Percentiles rank a stretch among this genome's conserved stretches.
These are phyloP conservation scores for Cladobotryum protrusum DNA, from an alignment of 2,329 filamentous ascomycete genomes.

Conservation along the genomic window DNA sequence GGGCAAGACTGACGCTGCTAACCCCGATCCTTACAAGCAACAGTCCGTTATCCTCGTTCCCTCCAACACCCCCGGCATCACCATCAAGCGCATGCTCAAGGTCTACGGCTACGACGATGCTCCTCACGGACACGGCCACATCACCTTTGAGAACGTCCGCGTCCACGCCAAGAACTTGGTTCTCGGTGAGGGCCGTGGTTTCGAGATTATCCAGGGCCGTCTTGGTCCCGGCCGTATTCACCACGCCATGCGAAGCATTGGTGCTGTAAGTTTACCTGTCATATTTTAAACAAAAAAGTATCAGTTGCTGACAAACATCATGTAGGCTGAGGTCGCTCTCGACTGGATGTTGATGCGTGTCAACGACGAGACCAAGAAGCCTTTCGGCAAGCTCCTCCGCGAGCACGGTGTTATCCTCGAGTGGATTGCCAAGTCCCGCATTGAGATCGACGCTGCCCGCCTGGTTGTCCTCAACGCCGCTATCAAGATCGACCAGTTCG, in stretches of 20 bases:
- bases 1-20: slow-evolving; percentile 78
- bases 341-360: slow-evolving; percentile 93
- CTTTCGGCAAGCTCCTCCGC: slow-evolving; percentile 80
- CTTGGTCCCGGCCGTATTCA: slow-evolving; percentile 95
- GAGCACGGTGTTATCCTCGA: slow-evolving; percentile 93
- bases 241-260: slow-evolving; percentile 94
- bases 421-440: slow-evolving; percentile 84
- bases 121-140: slow-evolving; percentile 94
- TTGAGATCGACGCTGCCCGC: slow-evolving; percentile 90
- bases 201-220: slow-evolving; percentile 97
- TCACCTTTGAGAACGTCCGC: slow-evolving; percentile 83
- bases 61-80: slow-evolving; percentile 73
- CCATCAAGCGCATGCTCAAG: slow-evolving; percentile 85
- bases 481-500: slow-evolving; percentile 83
- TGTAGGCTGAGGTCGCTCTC: slow-evolving; percentile 73
- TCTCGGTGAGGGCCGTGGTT: slow-evolving; percentile 86
- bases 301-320: not conserved
- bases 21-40: slow-evolving; percentile 75
- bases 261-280: slow-evolving; percentile 50
- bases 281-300: not conserved
- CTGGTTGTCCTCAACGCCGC: slow-evolving; percentile 90
- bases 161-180: slow-evolving; percentile 80
- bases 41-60: slow-evolving; percentile 92
- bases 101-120: slow-evolving; percentile 97
- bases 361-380: slow-evolving; percentile 85